These are phyloP conservation scores for Globisporangium lucens DNA, from an alignment of 352 stramenopile genomes.

Conservation along the genomic window DNA sequence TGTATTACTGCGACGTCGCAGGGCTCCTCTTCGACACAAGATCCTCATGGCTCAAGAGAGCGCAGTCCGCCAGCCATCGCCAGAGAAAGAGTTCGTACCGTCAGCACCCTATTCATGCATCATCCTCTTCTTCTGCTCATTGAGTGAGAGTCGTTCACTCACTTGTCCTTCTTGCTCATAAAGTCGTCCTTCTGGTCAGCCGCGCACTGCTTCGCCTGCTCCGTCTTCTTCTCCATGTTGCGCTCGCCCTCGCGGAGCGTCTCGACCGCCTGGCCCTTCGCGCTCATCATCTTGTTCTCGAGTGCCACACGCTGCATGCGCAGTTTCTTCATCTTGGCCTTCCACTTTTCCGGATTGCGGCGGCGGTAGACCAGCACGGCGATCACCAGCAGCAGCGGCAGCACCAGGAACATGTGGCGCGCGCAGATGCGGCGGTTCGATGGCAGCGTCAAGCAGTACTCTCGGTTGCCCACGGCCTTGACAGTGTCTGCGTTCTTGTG, in stretches of 20 bases:
- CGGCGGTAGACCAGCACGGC: constrained; percentile 43
- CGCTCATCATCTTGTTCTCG: constrained; percentile 39
- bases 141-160: neutral
- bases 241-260: constrained; percentile 32
- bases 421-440: constrained; percentile 35
- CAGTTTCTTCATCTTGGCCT: constrained; percentile 49
- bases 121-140: neutral
- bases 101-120: neutral
- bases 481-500: constrained; percentile 47
- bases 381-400: constrained; percentile 41
- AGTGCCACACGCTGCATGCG: constrained; percentile 40
- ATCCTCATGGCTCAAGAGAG: neutral
- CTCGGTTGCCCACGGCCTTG: constrained; percentile 38
- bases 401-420: constrained; percentile 38
- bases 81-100: neutral
- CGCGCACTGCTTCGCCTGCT: constrained; percentile 4
- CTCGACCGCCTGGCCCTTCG: constrained; percentile 35
- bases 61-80: neutral
- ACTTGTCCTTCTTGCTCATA: constrained; percentile 11
- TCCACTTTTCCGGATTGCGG: constrained; percentile 69
- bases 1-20: neutral
- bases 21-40: neutral
- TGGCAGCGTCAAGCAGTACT: constrained; percentile 54
- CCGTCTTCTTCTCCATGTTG: constrained; percentile 36
- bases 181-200: neutral